These are phyloP conservation scores for Aphanomyces cochlioides DNA, from an alignment of 352 stramenopile genomes.

Conservation along the genomic window DNA sequence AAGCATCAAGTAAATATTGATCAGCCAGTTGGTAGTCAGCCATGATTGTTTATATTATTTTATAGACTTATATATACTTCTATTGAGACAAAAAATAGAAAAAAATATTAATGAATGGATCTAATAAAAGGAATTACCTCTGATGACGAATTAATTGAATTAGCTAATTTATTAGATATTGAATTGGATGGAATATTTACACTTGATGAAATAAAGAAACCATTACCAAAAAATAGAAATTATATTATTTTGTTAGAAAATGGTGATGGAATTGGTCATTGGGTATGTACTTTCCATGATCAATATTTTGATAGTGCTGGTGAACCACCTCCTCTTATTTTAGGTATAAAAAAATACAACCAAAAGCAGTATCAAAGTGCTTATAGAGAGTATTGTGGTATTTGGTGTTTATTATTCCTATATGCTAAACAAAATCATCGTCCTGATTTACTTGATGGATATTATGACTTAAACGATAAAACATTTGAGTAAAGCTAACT, in stretches of 20 bases:
- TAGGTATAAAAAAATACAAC: not conserved
- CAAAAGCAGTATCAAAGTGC: not conserved
- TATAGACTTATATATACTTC: no score
- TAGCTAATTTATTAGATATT: conserved; percentile 5
- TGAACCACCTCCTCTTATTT: not conserved
- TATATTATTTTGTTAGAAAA: conserved; percentile 2
- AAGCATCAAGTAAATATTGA: no score
- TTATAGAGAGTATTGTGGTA: not conserved
- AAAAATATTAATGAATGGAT: not conserved
- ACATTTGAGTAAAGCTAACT: conserved; percentile 1
- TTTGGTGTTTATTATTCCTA: conserved; percentile 6
- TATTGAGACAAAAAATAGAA: no score
- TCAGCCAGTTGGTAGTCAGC: no score
- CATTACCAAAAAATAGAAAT: not conserved
- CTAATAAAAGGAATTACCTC: conserved; percentile 2
- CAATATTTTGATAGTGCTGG: not conserved
- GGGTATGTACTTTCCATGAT: not conserved
- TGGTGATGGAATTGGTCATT: conserved; percentile 4
- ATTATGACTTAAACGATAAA: conserved; percentile 1
- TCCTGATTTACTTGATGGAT: not conserved
- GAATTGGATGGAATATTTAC: conserved; percentile 9
- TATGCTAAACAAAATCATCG: not conserved
- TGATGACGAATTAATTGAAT: not conserved
- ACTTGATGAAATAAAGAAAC: not conserved
- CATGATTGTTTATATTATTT: no score